phyloP scores from a whole-genome alignment of 2,329 filamentous ascomycete species.

The Cytospora leucostoma region DNA sequence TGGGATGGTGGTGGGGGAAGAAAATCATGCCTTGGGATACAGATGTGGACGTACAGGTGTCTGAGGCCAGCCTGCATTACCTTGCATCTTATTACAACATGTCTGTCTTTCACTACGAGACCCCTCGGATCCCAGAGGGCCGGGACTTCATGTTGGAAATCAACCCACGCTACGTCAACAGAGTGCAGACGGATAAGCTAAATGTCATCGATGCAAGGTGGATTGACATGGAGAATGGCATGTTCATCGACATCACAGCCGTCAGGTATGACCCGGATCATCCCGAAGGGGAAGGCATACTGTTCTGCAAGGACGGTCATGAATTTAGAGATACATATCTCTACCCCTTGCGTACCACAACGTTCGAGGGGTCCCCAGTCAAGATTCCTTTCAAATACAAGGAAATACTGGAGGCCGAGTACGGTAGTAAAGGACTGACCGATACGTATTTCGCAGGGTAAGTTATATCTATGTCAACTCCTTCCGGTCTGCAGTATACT shows the following conservation, averaged over 20 bases:
- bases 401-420: constrained; percentile 60
- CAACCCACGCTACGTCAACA: constrained; percentile 45
- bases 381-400: constrained; percentile 67
- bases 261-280: constrained; percentile 51
- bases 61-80: constrained; percentile 63
- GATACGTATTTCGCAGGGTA: constrained; percentile 56
- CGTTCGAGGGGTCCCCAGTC: constrained; percentile 66
- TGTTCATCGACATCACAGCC: constrained; percentile 55
- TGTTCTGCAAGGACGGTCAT: constrained; percentile 54
- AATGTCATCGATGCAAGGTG: constrained; percentile 53
- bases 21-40: constrained; percentile 74
- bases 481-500: constrained; percentile 16
- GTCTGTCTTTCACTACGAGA: constrained; percentile 48
- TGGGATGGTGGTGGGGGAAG: constrained; percentile 86
- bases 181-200: constrained; percentile 40
- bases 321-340: constrained; percentile 58
- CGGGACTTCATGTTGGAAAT: constrained; percentile 52
- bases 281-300: constrained; percentile 45
- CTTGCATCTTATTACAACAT: constrained; percentile 69
- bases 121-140: constrained; percentile 41
- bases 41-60: constrained; percentile 75
- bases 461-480: constrained; percentile 30
- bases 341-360: constrained; percentile 68
- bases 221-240: constrained; percentile 49
- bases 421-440: constrained; percentile 52